phyloP scores from a whole-genome alignment of 129 eudicot genomes.

The Lactuca sativa region DNA sequence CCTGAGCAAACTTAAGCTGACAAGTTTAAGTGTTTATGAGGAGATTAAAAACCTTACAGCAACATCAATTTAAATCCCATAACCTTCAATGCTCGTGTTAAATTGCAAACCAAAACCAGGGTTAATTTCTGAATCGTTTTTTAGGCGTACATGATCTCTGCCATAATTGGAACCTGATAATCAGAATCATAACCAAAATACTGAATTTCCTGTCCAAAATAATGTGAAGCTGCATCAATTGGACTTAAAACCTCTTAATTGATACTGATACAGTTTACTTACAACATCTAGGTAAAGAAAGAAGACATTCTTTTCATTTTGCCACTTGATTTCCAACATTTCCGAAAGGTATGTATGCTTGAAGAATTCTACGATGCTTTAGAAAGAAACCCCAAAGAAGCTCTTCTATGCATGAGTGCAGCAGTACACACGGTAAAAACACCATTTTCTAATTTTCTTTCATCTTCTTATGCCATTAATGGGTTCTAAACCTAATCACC shows the following conservation, averaged over 20 bases:
- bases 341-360: slow-evolving; percentile 50
- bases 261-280: not conserved
- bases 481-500: not conserved
- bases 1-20: not conserved
- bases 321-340: slow-evolving; percentile 80
- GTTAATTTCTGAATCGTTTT: no score
- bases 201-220: not conserved
- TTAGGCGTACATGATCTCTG: no score
- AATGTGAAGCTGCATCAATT: slow-evolving; percentile 3
- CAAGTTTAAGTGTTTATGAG: not conserved
- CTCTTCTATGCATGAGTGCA: slow-evolving; percentile 80
- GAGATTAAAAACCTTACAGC: not conserved
- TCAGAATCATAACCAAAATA: not conserved
- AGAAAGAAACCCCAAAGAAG: slow-evolving; percentile 80
- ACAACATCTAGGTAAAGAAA: slow-evolving; percentile 47
- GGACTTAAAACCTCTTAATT: not conserved
- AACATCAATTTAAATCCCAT: not conserved
- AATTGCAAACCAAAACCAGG: not conserved
- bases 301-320: slow-evolving; percentile 46
- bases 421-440: slow-evolving; percentile 77
- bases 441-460: not conserved
- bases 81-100: not conserved
- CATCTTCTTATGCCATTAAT: not conserved
- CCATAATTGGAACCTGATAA: no score
- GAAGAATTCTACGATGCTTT: slow-evolving; percentile 47